phyloP scores from a whole-genome alignment of 2,329 filamentous ascomycete species.

The Colletotrichum simmondsii region DNA sequence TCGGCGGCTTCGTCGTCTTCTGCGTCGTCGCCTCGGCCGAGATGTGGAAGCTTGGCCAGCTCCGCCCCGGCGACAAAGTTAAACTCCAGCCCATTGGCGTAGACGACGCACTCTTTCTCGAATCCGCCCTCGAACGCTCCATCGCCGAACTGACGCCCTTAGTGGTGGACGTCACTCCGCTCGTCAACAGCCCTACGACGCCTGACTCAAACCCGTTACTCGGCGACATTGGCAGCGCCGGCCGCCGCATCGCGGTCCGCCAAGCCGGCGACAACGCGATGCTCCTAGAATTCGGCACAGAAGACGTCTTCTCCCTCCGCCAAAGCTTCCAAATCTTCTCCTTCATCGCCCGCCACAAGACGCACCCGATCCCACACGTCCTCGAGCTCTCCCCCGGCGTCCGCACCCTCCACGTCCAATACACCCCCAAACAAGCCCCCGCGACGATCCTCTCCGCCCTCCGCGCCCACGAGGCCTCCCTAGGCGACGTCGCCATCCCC shows the following conservation, averaged over 20 bases:
- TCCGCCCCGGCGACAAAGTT: slow-evolving; percentile 51
- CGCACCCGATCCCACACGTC: slow-evolving; percentile 41
- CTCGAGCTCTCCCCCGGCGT: slow-evolving; percentile 48
- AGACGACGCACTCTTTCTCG: slow-evolving; percentile 39
- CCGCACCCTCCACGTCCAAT: slow-evolving; percentile 46
- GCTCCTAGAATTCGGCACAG: slow-evolving; percentile 46
- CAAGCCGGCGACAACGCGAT: slow-evolving; percentile 48
- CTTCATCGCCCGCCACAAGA: slow-evolving; percentile 45
- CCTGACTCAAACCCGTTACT: slow-evolving; percentile 19
- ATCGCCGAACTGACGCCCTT: slow-evolving; percentile 36
- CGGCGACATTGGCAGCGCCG: slow-evolving; percentile 34
- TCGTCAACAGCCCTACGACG: not conserved
- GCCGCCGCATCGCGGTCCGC: slow-evolving; percentile 37
- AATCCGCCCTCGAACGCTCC: slow-evolving; percentile 36
- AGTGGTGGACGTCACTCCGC: not conserved
- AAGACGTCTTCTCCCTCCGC: slow-evolving; percentile 43
- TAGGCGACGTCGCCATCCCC: slow-evolving; percentile 33
- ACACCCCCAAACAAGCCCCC: slow-evolving; percentile 37
- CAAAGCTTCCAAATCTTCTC: slow-evolving; percentile 47
- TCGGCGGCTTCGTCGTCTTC: slow-evolving; percentile 53
- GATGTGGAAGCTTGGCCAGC: slow-evolving; percentile 55
- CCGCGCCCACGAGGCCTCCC: slow-evolving; percentile 38
- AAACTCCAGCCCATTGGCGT: slow-evolving; percentile 43
- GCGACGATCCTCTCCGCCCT: slow-evolving; percentile 37
- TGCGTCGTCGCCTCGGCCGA: slow-evolving; percentile 50